These are phyloP conservation scores for Nelumbo lutea DNA, from an alignment of 164 flowering plant species.

Conservation along the genomic window DNA sequence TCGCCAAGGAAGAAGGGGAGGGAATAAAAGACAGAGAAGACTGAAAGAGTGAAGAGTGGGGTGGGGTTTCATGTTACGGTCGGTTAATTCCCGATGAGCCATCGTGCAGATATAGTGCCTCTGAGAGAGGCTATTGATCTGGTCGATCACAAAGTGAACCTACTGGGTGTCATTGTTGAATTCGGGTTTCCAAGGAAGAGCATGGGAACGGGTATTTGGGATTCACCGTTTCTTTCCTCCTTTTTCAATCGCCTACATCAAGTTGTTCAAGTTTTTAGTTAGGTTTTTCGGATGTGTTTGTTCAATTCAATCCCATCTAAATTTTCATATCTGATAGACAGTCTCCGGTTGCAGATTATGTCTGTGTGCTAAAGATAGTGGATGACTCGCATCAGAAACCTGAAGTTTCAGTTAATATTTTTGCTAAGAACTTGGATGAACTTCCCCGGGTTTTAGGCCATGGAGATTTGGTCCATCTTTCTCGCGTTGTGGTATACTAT, in stretches of 20 bases:
- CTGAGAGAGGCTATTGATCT: not conserved
- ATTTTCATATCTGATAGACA: not conserved
- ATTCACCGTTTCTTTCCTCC: not conserved
- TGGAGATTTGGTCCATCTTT: constrained; percentile 43
- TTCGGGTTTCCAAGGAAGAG: not conserved
- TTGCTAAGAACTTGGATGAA: constrained; percentile 29
- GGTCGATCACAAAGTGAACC: not conserved
- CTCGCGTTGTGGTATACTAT: constrained; percentile 20
- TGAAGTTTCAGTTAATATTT: constrained; percentile 36
- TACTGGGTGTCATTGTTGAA: not conserved
- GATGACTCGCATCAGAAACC: constrained; percentile 32
- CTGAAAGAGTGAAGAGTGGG: too few species aligned
- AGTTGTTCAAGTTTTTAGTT: not conserved
- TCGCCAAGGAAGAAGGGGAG: too few species aligned
- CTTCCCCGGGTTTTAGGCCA: constrained; percentile 33
- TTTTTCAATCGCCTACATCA: not conserved
- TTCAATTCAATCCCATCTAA: not conserved
- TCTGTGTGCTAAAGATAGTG: constrained; percentile 26
- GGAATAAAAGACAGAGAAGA: too few species aligned
- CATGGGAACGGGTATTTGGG: not conserved
- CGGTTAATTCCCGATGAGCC: not conserved
- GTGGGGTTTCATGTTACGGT: too few species aligned
- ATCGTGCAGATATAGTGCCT: not conserved
- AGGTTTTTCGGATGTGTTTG: not conserved
- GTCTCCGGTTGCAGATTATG: constrained; percentile 34